These are phyloP conservation scores for Melocanna baccifera DNA, from an alignment of 176 grass and related monocot genomes.

Conservation along the genomic window DNA sequence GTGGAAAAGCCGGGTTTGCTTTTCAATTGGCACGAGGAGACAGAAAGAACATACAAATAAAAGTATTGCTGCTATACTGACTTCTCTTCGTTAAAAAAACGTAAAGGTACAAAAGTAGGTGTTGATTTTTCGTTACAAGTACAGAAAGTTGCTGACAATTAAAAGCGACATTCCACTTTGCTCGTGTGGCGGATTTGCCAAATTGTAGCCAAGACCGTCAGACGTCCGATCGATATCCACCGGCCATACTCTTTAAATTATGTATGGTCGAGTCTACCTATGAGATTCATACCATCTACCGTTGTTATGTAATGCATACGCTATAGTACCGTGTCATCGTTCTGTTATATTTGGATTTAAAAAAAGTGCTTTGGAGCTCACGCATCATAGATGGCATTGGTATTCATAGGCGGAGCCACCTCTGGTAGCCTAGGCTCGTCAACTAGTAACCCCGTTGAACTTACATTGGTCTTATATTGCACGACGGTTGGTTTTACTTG, in stretches of 20 bases:
- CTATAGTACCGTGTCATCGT: background rate
- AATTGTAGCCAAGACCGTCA: background rate
- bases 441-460: no score
- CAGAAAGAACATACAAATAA: background rate
- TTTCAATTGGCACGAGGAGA: background rate
- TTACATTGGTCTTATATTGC: no score
- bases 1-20: background rate
- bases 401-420: no score
- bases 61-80: background rate
- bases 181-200: conserved; percentile 19
- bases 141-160: background rate
- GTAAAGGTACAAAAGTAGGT: background rate
- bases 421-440: no score
- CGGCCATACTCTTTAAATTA: background rate
- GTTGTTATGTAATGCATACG: background rate
- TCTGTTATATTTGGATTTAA: background rate
- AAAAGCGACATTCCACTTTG: background rate
- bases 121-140: conserved; percentile 2
- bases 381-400: no score
- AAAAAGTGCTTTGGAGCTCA: no score
- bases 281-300: background rate
- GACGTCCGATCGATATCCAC: background rate
- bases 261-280: background rate
- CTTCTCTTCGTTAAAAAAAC: background rate
- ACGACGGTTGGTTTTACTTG: no score